Evolutionary conservation across 148 eudicot species (phyloP), one percentile per base, ranked within the genome.

Genomic region (Amaranthus cruentus): DNA sequence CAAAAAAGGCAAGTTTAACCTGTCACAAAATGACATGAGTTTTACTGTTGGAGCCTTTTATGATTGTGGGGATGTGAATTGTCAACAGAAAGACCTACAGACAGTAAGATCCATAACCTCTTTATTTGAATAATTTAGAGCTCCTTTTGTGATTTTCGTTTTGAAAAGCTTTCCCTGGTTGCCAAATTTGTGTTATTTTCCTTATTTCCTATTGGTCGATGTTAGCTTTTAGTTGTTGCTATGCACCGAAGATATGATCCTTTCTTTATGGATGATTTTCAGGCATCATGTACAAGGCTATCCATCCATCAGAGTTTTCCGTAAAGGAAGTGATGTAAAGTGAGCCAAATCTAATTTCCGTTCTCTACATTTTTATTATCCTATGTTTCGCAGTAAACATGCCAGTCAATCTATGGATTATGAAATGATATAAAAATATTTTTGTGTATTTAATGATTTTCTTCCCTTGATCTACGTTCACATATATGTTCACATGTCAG

Each of bases 221-320:
- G 15, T 12, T n/a, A 59, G 46, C 4, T 18, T 47, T 47, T 59
- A 3, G 74, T 46, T 61, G 51, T 42, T 62, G 57, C 47, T 60
- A 6, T 50, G 8, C 70, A n/a, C 62, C 50, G 53, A 69, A 58
- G 69, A 47, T 28, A 68, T 81, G 69, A 81, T 54, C 67, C 52
- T 73, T 46, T 65, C 63, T 70, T 76, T 49, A 0, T 61, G 78
- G 28, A 54, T 44, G 74, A 55, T 75, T 71, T 80, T 79, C 91
- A 95, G 99, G 93, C 75, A 95, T 83, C 97, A 95, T 81, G 83
- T 95, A 70, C 99, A 95, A 75, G 99, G 91, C 9, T 95, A 95
- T 84, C 99, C 99, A 70, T 91, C 99, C 52, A 87, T 95, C 76
- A 90, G 99, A 79, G 91, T 95, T 73, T 95, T 88, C 73, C 93